Conservation (phyloP, 352 stramenopile species). For the Phytophthora macrochlamydospora region DNA sequence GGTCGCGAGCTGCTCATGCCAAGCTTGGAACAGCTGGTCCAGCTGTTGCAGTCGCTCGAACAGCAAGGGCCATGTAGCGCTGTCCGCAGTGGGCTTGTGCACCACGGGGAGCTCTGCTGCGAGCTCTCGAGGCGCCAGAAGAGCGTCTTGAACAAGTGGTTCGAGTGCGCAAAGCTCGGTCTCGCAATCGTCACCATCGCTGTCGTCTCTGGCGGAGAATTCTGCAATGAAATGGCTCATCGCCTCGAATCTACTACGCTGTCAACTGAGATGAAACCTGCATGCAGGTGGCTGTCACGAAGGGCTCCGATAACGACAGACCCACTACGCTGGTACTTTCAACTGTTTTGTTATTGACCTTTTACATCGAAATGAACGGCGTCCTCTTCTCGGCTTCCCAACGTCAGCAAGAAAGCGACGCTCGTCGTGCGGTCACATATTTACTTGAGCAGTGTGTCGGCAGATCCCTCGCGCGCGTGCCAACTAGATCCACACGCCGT, state of each 20-base stretch:
- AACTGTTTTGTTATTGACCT: constrained; percentile 36
- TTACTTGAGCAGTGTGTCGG: constrained; percentile 31
- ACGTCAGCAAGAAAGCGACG: constrained; percentile 30
- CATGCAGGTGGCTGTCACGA: not conserved
- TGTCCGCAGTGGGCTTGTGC: constrained; percentile 9
- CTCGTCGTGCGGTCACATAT: constrained; percentile 28
- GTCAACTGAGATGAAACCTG: not conserved
- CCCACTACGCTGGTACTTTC: constrained; percentile 23
- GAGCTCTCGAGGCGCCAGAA: constrained; percentile 25
- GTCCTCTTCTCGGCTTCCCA: constrained; percentile 28
- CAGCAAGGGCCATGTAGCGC: constrained; percentile 18
- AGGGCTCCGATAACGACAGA: not conserved
- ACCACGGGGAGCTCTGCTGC: constrained; percentile 19
- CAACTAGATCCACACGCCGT: constrained; percentile 77
- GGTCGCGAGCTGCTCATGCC: constrained; percentile 25
- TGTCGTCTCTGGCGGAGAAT: not conserved
- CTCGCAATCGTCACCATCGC: not conserved
- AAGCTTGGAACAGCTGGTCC: constrained; percentile 36
- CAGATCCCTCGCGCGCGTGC: no score
- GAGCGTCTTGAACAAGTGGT: constrained; percentile 23
- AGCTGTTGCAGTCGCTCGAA: constrained; percentile 29
- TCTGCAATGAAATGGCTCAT: not conserved
- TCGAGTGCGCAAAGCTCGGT: constrained; percentile 16
- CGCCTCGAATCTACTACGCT: not conserved
- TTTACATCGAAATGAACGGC: constrained; percentile 49